These are phyloP conservation scores for Hericium coralloides DNA, from an alignment of 768 basidiomycete genomes.

Conservation along the genomic window DNA sequence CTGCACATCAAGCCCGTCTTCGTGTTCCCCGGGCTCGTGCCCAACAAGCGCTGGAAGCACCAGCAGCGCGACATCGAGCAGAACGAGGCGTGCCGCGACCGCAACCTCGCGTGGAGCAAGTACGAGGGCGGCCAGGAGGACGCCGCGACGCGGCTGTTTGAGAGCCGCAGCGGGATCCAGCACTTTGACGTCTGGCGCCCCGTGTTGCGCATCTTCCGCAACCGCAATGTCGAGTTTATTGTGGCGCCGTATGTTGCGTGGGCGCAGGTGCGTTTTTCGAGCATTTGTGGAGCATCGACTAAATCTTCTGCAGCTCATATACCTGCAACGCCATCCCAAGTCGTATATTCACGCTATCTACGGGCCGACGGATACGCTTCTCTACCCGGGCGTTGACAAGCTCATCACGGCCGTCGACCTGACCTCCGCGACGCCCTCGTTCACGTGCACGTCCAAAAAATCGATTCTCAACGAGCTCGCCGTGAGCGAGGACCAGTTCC, in stretches of 20 bases:
- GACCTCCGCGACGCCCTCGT: slow-evolving; percentile 52
- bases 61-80: slow-evolving; percentile 40
- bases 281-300: neutral
- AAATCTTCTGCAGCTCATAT: slow-evolving; percentile 60
- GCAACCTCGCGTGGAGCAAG: slow-evolving; percentile 83
- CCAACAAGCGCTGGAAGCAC: slow-evolving; percentile 65
- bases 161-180: slow-evolving; percentile 54
- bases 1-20: slow-evolving; percentile 97
- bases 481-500: slow-evolving; percentile 83
- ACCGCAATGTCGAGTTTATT: slow-evolving; percentile 92
- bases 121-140: slow-evolving; percentile 93
- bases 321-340: slow-evolving; percentile 88
- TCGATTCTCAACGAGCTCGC: slow-evolving; percentile 55
- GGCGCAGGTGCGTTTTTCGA: slow-evolving; percentile 70
- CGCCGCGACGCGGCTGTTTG: slow-evolving; percentile 77
- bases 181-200: slow-evolving; percentile 95
- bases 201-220: slow-evolving; percentile 86
- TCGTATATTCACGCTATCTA: slow-evolving; percentile 92
- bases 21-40: slow-evolving; percentile 85
- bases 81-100: slow-evolving; percentile 62
- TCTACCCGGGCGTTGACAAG: slow-evolving; percentile 84
- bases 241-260: slow-evolving; percentile 93
- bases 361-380: slow-evolving; percentile 81
- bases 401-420: slow-evolving; percentile 88
- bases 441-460: slow-evolving; percentile 81